Evolutionary conservation across 768 basidiomycete species (phyloP).

Genomic region (Phlebiopsis gigantea): DNA sequence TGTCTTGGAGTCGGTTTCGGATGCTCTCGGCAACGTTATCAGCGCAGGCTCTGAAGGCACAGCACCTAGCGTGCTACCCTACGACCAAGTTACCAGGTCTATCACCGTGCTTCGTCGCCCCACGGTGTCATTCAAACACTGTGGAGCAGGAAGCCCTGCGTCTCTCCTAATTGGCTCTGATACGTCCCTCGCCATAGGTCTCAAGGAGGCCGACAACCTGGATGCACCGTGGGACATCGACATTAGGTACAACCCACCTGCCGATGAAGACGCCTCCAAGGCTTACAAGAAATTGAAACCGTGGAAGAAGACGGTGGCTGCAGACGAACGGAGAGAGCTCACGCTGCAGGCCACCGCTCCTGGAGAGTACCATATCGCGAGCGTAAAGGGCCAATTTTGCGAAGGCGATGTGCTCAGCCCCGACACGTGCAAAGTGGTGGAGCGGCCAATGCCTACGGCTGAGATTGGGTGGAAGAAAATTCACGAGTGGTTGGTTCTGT

Average conservation of each 20-base stretch:
- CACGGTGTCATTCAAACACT: conserved; percentile 65
- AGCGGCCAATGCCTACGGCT: conserved; percentile 72
- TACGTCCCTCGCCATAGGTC: conserved; percentile 46
- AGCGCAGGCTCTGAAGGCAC: conserved; percentile 17
- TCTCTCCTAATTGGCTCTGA: conserved; percentile 70
- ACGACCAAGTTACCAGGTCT: conserved; percentile 39
- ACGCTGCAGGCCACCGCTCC: conserved; percentile 50
- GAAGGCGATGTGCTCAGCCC: conserved; percentile 81
- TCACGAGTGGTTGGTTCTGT: conserved; percentile 73
- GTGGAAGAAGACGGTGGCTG: conserved; percentile 61
- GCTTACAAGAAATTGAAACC: conserved; percentile 41
- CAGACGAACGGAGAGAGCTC: conserved; percentile 39
- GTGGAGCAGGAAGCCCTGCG: conserved; percentile 64
- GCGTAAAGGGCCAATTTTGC: conserved; percentile 76
- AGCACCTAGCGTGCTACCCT: conserved; percentile 23
- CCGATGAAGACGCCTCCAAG: conserved; percentile 29
- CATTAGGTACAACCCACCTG: conserved; percentile 55
- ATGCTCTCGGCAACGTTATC: conserved; percentile 76
- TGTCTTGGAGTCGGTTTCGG: conserved; percentile 76
- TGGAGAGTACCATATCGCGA: conserved; percentile 71
- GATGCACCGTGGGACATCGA: conserved; percentile 67
- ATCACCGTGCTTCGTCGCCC: conserved; percentile 71
- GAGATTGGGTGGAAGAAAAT: conserved; percentile 87
- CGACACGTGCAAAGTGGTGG: conserved; percentile 70
- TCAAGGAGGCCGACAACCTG: conserved; percentile 50